Percentiles rank a stretch among this genome's conserved stretches.
phyloP scores from a whole-genome alignment of 768 basidiomycete species.

The Pulveroboletus ravenelii region DNA sequence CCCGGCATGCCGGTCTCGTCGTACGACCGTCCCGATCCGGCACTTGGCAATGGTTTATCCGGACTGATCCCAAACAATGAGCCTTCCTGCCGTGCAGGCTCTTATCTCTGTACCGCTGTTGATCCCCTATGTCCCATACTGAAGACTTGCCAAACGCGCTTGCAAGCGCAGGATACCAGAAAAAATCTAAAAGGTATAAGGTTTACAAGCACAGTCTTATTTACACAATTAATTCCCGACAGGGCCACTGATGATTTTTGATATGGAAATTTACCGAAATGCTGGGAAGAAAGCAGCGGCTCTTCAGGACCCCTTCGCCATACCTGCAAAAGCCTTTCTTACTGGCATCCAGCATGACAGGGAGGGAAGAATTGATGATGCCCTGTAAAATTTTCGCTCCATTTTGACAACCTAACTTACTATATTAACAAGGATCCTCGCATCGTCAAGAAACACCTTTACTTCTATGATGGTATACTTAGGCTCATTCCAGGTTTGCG shows the following conservation, averaged over 20 bases:
- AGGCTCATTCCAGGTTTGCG: not conserved
- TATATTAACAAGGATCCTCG: not conserved
- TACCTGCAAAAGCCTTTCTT: not conserved
- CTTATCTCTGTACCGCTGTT: too few relatives aligned
- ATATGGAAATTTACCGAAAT: not conserved
- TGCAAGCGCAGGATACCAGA: not conserved
- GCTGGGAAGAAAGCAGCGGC: not conserved
- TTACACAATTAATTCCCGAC: too few relatives aligned
- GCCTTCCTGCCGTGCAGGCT: too few relatives aligned
- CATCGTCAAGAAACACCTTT: not conserved
- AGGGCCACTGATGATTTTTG: not conserved
- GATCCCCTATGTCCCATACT: too few relatives aligned
- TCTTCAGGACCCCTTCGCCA: not conserved
- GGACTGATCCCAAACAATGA: not conserved
- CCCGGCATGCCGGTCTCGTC: constrained; percentile 29
- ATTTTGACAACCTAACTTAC: too few relatives aligned
- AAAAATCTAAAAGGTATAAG: not conserved
- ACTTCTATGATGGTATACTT: not conserved
- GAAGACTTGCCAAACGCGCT: not conserved
- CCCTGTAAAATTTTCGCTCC: not conserved
- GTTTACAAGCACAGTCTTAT: too few relatives aligned
- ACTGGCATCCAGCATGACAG: not conserved
- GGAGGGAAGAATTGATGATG: not conserved
- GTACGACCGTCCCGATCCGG: constrained; percentile 20
- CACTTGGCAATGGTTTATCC: not conserved